phyloP scores from a whole-genome alignment of 805 yeast species.

The Candida stauntonica region DNA sequence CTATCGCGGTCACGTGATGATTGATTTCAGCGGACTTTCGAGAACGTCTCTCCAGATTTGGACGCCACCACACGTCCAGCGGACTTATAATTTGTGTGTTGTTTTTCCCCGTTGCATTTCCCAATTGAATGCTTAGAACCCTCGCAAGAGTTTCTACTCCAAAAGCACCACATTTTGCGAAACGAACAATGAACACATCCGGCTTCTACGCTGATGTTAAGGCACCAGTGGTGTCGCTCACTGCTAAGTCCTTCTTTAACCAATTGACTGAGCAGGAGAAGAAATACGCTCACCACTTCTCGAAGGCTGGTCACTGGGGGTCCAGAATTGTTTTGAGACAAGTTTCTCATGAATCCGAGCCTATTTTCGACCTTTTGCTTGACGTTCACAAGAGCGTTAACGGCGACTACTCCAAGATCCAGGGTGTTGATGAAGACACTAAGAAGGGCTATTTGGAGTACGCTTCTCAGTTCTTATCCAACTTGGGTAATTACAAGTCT shows the following conservation, averaged over 20 bases:
- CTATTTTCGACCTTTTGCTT: constrained; percentile 66
- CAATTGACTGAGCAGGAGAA: constrained; percentile 56
- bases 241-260: constrained; percentile 67
- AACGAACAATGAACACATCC: constrained; percentile 11
- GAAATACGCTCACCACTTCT: constrained; percentile 76
- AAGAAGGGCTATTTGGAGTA: constrained; percentile 57
- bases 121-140: not conserved
- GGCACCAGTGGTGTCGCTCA: constrained; percentile 68
- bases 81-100: not conserved
- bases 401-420: constrained; percentile 42
- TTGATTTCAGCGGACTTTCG: too few relatives aligned
- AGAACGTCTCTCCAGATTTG: too few relatives aligned
- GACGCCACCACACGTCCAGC: not conserved
- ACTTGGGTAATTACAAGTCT: constrained; percentile 77
- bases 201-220: constrained; percentile 46
- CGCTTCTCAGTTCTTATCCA: constrained; percentile 69
- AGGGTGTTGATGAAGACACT: constrained; percentile 31
- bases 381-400: constrained; percentile 47
- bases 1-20: too few relatives aligned
- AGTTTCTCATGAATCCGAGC: constrained; percentile 78
- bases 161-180: not conserved
- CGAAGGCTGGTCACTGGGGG: constrained; percentile 82
- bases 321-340: constrained; percentile 75
- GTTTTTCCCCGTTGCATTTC: not conserved
- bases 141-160: not conserved